Evolutionary conservation across 768 basidiomycete genomes (phyloP).

Genomic region (Leucogyrophana mollusca): DNA sequence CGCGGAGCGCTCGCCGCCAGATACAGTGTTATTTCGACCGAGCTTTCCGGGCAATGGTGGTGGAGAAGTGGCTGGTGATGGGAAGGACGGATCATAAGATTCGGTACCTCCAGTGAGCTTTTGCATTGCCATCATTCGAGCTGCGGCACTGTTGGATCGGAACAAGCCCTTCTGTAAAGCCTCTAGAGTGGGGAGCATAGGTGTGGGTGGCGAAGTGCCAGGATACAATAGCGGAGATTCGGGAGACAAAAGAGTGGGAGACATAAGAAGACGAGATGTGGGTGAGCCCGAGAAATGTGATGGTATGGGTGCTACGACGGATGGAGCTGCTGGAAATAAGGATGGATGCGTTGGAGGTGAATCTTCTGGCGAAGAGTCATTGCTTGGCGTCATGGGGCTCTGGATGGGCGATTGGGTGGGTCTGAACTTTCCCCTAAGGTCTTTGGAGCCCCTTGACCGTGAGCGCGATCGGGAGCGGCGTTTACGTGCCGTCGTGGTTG

Average conservation of each 20-base stretch:
- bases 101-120: constrained; percentile 82
- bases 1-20: constrained; percentile 75
- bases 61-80: constrained; percentile 48
- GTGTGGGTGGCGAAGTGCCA: constrained; percentile 65
- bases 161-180: constrained; percentile 77
- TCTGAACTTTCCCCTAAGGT: constrained; percentile 63
- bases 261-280: constrained; percentile 36
- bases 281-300: constrained; percentile 51
- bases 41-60: constrained; percentile 49
- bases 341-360: constrained; percentile 31
- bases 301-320: constrained; percentile 52
- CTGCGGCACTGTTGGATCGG: constrained; percentile 88
- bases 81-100: constrained; percentile 51
- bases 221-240: constrained; percentile 60
- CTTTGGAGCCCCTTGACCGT: constrained; percentile 60
- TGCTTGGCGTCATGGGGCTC: constrained; percentile 43
- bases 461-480: constrained; percentile 73
- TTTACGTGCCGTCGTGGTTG: constrained; percentile 46
- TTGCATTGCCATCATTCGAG: constrained; percentile 74
- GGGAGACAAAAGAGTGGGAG: constrained; percentile 50
- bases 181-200: constrained; percentile 72
- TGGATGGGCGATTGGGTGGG: constrained; percentile 47
- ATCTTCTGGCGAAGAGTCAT: constrained; percentile 74
- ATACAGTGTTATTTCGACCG: constrained; percentile 75
- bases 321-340: constrained; percentile 20